Conservation (phyloP, 148 eudicot genomes). For the Tetragonia tetragonoides region DNA sequence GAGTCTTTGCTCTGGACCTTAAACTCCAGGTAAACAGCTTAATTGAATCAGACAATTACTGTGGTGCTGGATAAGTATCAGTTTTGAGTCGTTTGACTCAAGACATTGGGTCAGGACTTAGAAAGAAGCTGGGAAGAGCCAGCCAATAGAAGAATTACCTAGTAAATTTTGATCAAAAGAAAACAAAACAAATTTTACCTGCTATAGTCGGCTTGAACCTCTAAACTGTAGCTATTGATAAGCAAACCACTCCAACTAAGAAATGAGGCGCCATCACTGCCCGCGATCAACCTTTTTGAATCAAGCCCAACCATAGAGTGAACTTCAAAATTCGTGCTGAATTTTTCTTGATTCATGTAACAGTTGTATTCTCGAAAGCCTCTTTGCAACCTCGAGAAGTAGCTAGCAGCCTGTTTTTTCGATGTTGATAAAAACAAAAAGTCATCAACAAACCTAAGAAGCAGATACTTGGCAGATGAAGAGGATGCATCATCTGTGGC, state of each 20-base stretch:
- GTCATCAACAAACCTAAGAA: conserved; percentile 87
- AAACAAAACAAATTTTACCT: conserved; percentile 36
- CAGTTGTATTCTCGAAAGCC: conserved; percentile 84
- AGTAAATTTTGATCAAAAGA: conserved; percentile 8
- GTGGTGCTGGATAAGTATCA: background rate
- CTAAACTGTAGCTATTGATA: conserved; percentile 68
- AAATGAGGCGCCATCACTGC: conserved; percentile 59
- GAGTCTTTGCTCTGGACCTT: background rate
- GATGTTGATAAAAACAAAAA: conserved; percentile 79
- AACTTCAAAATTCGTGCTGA: conserved; percentile 56
- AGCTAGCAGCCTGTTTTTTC: conserved; percentile 55
- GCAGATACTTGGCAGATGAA: conserved; percentile 35
- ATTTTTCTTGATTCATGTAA: conserved; percentile 75
- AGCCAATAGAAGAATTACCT: conserved; percentile 36
- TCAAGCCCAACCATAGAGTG: conserved; percentile 19
- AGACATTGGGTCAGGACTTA: background rate
- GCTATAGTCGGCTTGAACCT: conserved; percentile 91
- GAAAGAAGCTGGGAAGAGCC: background rate
- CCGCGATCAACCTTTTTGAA: conserved; percentile 44
- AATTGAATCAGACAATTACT: background rate
- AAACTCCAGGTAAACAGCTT: background rate
- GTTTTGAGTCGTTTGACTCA: background rate
- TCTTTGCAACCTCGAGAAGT: conserved; percentile 53
- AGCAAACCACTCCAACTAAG: conserved; percentile 94
- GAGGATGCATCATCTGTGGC: conserved; percentile 15